Percentiles rank a stretch among this genome's conserved stretches.
These are phyloP conservation scores for Penicillium lividum DNA, from an alignment of 495 filamentous ascomycete species.

Conservation along the genomic window DNA sequence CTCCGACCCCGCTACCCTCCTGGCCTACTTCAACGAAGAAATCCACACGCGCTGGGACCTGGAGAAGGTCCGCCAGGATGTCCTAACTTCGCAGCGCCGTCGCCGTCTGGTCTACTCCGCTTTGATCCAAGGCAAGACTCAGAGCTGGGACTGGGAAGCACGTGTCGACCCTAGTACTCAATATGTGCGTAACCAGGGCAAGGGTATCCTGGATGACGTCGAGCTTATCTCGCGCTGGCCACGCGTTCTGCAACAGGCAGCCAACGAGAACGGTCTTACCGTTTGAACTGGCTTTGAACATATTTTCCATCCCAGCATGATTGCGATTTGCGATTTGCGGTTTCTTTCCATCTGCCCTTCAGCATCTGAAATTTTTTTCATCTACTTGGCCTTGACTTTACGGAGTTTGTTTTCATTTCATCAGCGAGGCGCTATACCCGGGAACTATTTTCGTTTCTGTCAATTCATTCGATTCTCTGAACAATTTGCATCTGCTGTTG, in stretches of 20 bases:
- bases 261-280: conserved; percentile 29
- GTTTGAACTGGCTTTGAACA: not conserved
- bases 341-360: not conserved
- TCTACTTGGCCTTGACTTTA: conserved; percentile 4
- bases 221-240: conserved; percentile 52
- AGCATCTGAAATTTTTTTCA: not conserved
- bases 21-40: conserved; percentile 64
- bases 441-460: conserved; percentile 21
- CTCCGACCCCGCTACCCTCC: conserved; percentile 47
- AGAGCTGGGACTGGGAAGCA: conserved; percentile 78
- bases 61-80: conserved; percentile 64
- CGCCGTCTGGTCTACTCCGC: conserved; percentile 73
- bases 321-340: not conserved
- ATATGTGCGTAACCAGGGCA: conserved; percentile 56
- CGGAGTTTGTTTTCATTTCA: conserved; percentile 12
- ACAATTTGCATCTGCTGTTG: conserved; percentile 4
- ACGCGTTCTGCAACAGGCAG: conserved; percentile 42
- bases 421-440: conserved; percentile 45
- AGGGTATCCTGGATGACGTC: conserved; percentile 47
- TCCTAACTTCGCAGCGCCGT: conserved; percentile 69
- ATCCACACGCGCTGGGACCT: conserved; percentile 72
- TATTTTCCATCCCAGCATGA: no score
- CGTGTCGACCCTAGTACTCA: conserved; percentile 69
- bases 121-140: conserved; percentile 66
- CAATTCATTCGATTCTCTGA: conserved; percentile 11